Percentiles rank a stretch among this genome's conserved stretches.
Conservation (phyloP, 1,284 basidiomycete genomes). For the Amanita bisporigera region DNA sequence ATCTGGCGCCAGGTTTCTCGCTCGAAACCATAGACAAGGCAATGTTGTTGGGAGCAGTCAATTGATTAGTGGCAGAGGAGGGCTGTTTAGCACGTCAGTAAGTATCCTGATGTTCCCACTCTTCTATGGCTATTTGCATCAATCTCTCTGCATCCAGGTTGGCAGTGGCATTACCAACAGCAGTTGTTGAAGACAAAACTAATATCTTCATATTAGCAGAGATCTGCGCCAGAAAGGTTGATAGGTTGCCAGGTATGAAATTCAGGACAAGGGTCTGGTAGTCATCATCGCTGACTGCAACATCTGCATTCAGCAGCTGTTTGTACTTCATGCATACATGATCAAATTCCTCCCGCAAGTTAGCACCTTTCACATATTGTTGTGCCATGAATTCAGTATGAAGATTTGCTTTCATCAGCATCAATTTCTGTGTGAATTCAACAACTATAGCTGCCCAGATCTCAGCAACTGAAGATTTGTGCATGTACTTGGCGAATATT, state of each 20-base stretch:
- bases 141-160: background rate
- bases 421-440: no score
- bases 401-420: no score
- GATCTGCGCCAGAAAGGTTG: background rate
- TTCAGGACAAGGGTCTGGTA: constrained; percentile 32
- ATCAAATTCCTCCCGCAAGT: constrained; percentile 31
- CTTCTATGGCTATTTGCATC: no score
- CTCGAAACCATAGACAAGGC: background rate
- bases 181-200: background rate
- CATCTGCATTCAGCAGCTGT: constrained; percentile 22
- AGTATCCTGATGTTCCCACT: background rate
- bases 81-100: background rate
- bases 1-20: background rate
- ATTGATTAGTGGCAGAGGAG: background rate
- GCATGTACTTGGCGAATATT: background rate
- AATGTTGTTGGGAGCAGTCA: no score
- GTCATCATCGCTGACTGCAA: constrained; percentile 23
- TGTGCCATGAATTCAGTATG: background rate
- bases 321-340: constrained; percentile 24
- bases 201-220: background rate
- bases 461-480: background rate
- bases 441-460: background rate
- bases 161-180: background rate
- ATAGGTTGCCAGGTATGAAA: constrained; percentile 24
- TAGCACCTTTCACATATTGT: constrained; percentile 18